Percentiles rank a stretch among this genome's conserved stretches.
phyloP scores from a whole-genome alignment of 176 grass and related monocot genomes.

The Zoysia japonica region DNA sequence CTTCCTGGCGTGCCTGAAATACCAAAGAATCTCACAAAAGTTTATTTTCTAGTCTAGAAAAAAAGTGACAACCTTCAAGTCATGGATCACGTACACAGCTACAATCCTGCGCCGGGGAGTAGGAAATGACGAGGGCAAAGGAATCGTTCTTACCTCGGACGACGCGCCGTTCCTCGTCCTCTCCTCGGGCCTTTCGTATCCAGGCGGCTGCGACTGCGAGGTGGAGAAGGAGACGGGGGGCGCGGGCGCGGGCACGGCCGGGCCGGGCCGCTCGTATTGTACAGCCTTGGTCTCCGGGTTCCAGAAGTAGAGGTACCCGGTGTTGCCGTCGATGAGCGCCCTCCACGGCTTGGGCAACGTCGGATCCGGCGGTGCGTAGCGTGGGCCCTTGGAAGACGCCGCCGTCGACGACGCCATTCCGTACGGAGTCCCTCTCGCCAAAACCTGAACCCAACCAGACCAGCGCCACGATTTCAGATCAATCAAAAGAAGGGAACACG shows the following conservation, averaged over 20 bases:
- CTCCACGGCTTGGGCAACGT: conserved; percentile 78
- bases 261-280: conserved; percentile 68
- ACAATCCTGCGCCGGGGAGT: background rate
- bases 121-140: background rate
- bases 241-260: background rate
- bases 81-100: background rate
- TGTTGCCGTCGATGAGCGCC: conserved; percentile 77
- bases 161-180: conserved; percentile 20
- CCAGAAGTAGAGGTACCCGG: conserved; percentile 90
- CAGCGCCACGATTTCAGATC: conserved; percentile 32
- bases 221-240: background rate
- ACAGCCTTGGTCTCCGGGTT: conserved; percentile 79
- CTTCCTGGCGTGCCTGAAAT: conserved; percentile 1
- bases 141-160: conserved; percentile 29
- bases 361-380: conserved; percentile 75
- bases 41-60: background rate
- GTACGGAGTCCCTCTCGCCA: background rate
- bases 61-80: background rate
- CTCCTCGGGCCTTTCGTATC: conserved; percentile 18
- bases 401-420: conserved; percentile 31
- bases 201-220: conserved; percentile 24
- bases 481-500: background rate
- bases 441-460: conserved; percentile 18
- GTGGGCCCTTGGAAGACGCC: conserved; percentile 25
- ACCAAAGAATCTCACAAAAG: background rate